These are phyloP conservation scores for Lavandula angustifolia DNA, from an alignment of 257 asterid genomes.

Conservation along the genomic window DNA sequence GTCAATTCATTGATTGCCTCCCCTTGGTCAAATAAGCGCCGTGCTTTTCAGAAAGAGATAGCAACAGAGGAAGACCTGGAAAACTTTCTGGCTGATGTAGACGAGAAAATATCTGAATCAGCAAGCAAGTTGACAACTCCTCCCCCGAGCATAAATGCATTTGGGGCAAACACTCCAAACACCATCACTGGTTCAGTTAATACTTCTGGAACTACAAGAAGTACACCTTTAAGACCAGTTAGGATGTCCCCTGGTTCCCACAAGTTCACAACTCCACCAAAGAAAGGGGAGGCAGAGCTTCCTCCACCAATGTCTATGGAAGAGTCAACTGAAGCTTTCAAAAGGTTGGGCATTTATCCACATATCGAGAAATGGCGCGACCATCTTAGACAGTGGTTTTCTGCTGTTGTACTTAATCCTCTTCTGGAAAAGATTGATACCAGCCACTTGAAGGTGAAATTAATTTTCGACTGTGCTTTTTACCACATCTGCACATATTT, in stretches of 20 bases:
- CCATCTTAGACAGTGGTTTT: conserved; percentile 90
- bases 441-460: conserved; percentile 80
- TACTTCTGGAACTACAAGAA: conserved; percentile 80
- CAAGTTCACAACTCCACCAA: conserved; percentile 88
- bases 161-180: conserved; percentile 67
- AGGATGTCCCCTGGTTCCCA: conserved; percentile 97
- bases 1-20: conserved; percentile 50
- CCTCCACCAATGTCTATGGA: conserved; percentile 95
- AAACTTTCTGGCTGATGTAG: conserved; percentile 78
- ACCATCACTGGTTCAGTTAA: conserved; percentile 55
- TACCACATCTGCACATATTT: conserved; percentile 1
- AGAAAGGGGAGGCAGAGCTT: conserved; percentile 89
- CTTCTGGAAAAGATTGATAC: conserved; percentile 70
- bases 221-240: conserved; percentile 89
- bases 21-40: conserved; percentile 83
- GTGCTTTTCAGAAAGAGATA: conserved; percentile 63
- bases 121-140: conserved; percentile 76
- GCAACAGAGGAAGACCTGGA: conserved; percentile 76
- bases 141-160: conserved; percentile 68
- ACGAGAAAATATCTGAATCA: conserved; percentile 75
- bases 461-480: conserved; percentile 24
- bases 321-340: conserved; percentile 78
- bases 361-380: conserved; percentile 91
- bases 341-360: conserved; percentile 73
- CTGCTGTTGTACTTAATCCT: conserved; percentile 72